Evolutionary conservation across 495 filamentous ascomycete genomes (phyloP), one percentile per base, ranked within the genome.

Genomic region (Lophium mytilinum): DNA sequence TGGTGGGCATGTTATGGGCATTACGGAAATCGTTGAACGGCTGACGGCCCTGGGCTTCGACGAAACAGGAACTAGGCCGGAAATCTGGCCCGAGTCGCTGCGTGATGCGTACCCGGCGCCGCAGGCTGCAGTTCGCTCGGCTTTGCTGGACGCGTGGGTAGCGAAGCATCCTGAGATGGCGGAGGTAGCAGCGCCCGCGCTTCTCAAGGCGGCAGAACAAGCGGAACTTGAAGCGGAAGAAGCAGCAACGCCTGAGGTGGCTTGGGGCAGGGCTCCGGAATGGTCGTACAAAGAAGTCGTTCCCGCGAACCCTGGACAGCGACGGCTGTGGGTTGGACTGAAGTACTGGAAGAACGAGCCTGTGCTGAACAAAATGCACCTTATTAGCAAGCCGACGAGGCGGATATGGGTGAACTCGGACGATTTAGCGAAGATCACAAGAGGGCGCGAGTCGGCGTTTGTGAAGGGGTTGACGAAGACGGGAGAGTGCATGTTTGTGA

Each of bases 281-380:
- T 30, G 24, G 24, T 30, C 24, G 24, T 53, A 55, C 17, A 46
- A 55, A 83, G 52, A 47, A 4, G 9, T 24, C 14, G 52, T 68
- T 9, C 65, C 63, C 5, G 81, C 78, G 61, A 97, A 96, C 72
- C 76, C 91, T 5, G 77, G 89, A 1, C 79, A 80, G 37, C 74
- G 90, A 64, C 77, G 93, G 47, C 72, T 98, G 8, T 98, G 93
- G 93, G 65, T 98, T 9, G 91, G 90, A 9, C 71, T 97, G 64
- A 97, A 97, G 75, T 98, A 98, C 76, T 90, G 80, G 80, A 83
- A 90, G 65, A 88, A 88, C 66, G 75, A 87, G 68, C 88, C 94
- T 3, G 93, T 98, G 49, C 66, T 98, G 54, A 78, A 77, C 35
- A 76, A 82, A 64, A 79, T 95, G 71, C 62, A 63, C 33, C 71